phyloP scores from a whole-genome alignment of 495 filamentous ascomycete genomes.

The Penicillium taxi region DNA sequence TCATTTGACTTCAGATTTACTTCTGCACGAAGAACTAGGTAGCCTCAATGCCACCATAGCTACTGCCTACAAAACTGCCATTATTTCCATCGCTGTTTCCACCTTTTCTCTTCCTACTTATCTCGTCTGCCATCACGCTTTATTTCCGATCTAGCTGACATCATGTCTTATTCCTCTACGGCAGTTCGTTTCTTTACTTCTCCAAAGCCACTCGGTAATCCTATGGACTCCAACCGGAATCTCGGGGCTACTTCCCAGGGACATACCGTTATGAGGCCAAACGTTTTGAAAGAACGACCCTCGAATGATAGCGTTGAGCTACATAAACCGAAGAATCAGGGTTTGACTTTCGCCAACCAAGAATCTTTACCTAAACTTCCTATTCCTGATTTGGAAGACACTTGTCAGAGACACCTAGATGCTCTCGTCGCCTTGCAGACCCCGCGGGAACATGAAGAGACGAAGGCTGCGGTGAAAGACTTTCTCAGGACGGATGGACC shows the following conservation, averaged over 20 bases:
- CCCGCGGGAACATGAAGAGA: constrained; percentile 74
- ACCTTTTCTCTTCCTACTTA: constrained; percentile 69
- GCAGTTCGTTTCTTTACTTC: constrained; percentile 50
- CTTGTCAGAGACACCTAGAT: constrained; percentile 70
- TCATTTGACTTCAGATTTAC: too few species aligned
- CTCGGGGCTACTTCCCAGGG: constrained; percentile 35
- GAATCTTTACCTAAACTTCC: constrained; percentile 86
- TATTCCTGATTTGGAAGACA: constrained; percentile 82
- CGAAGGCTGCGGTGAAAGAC: constrained; percentile 69
- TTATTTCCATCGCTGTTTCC: constrained; percentile 82
- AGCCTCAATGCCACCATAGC: constrained; percentile 64
- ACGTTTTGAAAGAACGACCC: constrained; percentile 11
- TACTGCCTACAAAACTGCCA: constrained; percentile 82
- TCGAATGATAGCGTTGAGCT: constrained; percentile 8
- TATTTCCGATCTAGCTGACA: constrained; percentile 37
- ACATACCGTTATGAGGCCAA: constrained; percentile 20
- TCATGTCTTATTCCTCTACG: constrained; percentile 40
- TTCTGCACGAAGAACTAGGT: constrained; percentile 18
- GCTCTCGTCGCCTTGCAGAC: constrained; percentile 78
- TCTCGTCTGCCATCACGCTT: constrained; percentile 67
- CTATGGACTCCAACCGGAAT: constrained; percentile 23
- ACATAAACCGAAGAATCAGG: constrained; percentile 21
- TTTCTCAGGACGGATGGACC: constrained; percentile 81
- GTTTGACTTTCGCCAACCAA: constrained; percentile 80
- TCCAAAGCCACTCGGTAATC: constrained; percentile 54